These are phyloP conservation scores for Inga oerstediana DNA, from an alignment of 306 rosid species.

Conservation along the genomic window DNA sequence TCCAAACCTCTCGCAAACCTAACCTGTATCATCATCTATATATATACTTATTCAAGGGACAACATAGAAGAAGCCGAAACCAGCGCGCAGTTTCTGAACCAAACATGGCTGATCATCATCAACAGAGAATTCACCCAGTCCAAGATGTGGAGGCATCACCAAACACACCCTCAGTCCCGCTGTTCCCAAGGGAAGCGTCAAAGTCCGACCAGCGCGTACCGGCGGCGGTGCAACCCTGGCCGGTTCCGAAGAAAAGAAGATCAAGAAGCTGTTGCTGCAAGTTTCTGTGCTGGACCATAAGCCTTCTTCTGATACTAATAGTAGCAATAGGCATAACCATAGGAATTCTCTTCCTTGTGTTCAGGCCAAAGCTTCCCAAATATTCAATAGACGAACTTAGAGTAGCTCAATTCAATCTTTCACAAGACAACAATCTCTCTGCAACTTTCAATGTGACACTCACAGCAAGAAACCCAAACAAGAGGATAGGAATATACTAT, in stretches of 20 bases:
- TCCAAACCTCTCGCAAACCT: too few relatives aligned
- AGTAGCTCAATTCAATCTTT: slow-evolving; percentile 42
- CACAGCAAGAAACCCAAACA: slow-evolving; percentile 79
- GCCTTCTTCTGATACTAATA: slow-evolving; percentile 41
- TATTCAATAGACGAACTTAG: slow-evolving; percentile 55
- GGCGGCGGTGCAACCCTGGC: slow-evolving; percentile 27
- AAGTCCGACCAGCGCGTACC: slow-evolving; percentile 55
- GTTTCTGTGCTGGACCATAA: slow-evolving; percentile 58
- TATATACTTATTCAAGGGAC: background rate
- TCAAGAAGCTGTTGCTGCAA: slow-evolving; percentile 65
- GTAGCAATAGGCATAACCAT: slow-evolving; percentile 51
- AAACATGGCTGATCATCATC: slow-evolving; percentile 42
- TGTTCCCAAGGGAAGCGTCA: slow-evolving; percentile 42
- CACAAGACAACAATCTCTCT: slow-evolving; percentile 39
- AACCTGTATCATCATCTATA: background rate
- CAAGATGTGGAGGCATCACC: slow-evolving; percentile 68
- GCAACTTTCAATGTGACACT: slow-evolving; percentile 60
- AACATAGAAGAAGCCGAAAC: background rate
- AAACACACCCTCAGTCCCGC: slow-evolving; percentile 53
- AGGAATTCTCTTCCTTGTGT: slow-evolving; percentile 69
- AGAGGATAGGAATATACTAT: slow-evolving; percentile 84
- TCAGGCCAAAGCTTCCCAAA: slow-evolving; percentile 83
- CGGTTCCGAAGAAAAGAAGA: slow-evolving; percentile 47
- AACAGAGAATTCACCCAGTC: slow-evolving; percentile 61
- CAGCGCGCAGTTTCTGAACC: background rate